Conservation (phyloP, 345 rosid genomes). For the Citrus reticulata region DNA sequence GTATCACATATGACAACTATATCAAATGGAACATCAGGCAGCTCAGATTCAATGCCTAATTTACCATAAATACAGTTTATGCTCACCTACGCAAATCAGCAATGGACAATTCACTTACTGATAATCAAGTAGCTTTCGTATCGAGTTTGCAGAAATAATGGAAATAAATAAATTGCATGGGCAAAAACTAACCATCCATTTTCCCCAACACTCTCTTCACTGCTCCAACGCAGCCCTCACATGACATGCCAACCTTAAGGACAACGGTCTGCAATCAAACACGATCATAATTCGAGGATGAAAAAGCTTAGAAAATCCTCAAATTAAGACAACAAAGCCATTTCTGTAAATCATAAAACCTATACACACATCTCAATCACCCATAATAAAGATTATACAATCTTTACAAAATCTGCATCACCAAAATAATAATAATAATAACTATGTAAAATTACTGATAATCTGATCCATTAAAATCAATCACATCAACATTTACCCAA, state of each 20-base stretch:
- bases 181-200: conserved; percentile 62
- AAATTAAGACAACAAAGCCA: not conserved
- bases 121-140: not conserved
- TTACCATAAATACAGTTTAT: not conserved
- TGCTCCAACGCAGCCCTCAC: conserved; percentile 76
- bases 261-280: conserved; percentile 61
- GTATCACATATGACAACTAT: not conserved
- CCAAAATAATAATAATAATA: not conserved
- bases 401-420: not conserved
- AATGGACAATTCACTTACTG: not conserved
- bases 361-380: not conserved
- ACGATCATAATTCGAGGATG: not conserved
- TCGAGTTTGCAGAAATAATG: not conserved
- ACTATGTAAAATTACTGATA: too few relatives aligned
- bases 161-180: not conserved
- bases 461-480: too few relatives aligned
- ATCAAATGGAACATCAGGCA: not conserved
- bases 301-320: not conserved
- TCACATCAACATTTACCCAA: too few relatives aligned
- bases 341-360: not conserved
- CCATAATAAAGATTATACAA: not conserved
- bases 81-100: not conserved
- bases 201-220: conserved; percentile 81
- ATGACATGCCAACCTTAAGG: conserved; percentile 84
- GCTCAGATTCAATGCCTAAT: not conserved